Percentiles rank a stretch among this genome's conserved stretches.
These are phyloP conservation scores for Tilletia walkeri DNA, from an alignment of 1,284 basidiomycete genomes.

Conservation along the genomic window DNA sequence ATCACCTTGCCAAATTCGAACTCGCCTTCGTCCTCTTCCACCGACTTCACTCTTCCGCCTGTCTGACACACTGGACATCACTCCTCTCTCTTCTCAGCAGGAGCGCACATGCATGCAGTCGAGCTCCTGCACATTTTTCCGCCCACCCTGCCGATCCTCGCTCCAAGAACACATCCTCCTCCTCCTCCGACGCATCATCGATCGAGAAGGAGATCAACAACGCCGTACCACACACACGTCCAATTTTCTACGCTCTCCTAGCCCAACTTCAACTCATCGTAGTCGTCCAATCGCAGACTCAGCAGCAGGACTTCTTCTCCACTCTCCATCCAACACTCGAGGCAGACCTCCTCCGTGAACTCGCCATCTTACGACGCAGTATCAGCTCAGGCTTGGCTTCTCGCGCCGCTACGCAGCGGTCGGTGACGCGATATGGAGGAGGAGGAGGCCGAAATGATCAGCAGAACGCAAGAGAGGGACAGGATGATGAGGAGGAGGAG, in stretches of 20 bases:
- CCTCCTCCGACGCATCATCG: not conserved
- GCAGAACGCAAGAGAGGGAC: too few relatives aligned
- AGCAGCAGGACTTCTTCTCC: not conserved
- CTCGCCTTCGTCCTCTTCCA: conserved; percentile 5
- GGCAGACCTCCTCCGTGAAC: not conserved
- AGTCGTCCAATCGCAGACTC: not conserved
- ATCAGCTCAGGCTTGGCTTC: not conserved
- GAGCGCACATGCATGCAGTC: conserved; percentile 1
- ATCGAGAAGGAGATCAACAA: not conserved
- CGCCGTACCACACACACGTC: not conserved
- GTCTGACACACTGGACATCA: not conserved
- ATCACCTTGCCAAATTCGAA: not conserved
- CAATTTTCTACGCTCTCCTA: not conserved
- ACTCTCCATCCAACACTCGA: not conserved
- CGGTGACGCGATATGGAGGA: too few relatives aligned
- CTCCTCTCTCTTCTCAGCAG: not conserved
- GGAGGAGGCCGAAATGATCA: too few relatives aligned
- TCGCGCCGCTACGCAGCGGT: not conserved
- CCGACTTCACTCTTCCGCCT: not conserved
- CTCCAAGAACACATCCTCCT: too few relatives aligned
- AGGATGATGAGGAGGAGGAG: too few relatives aligned
- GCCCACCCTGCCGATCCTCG: not conserved
- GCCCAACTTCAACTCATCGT: conserved; percentile 8
- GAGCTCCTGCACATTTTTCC: not conserved
- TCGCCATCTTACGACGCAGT: not conserved